These are phyloP conservation scores for Sporisorium scitamineum DNA, from an alignment of 1,284 basidiomycete genomes.

Conservation along the genomic window DNA sequence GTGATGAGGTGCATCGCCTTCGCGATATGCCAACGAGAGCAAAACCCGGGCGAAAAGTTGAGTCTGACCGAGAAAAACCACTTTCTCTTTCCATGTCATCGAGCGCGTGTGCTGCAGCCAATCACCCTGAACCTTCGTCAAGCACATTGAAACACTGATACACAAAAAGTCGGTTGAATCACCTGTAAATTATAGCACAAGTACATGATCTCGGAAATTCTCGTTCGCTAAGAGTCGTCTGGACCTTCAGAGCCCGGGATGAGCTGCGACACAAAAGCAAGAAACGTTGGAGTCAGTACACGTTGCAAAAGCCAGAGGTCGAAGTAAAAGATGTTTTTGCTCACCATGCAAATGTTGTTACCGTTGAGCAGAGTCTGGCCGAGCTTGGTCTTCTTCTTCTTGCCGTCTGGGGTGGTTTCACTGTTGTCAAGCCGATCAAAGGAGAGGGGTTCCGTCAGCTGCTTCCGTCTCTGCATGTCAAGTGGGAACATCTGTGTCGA, in stretches of 20 bases:
- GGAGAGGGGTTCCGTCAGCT: no score
- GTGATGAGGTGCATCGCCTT: neutral
- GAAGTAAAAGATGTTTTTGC: slow-evolving; percentile 1
- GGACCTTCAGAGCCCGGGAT: slow-evolving; percentile 56
- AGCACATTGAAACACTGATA: neutral
- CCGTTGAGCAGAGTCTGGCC: slow-evolving; percentile 94
- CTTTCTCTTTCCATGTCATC: neutral
- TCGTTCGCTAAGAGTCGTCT: slow-evolving; percentile 18
- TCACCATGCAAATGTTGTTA: slow-evolving; percentile 97
- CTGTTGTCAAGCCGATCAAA: slow-evolving; percentile 71
- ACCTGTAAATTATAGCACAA: slow-evolving; percentile 13
- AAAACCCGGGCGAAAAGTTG: neutral
- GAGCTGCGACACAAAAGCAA: slow-evolving; percentile 21
- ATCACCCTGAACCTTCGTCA: neutral
- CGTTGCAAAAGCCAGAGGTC: neutral
- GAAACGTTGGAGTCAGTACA: neutral
- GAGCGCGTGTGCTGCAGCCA: neutral
- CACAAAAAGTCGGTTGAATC: neutral
- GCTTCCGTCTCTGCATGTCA: no score
- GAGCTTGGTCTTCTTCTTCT: slow-evolving; percentile 83
- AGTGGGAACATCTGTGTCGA: neutral
- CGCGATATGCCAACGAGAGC: neutral
- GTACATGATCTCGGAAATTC: slow-evolving; percentile 22
- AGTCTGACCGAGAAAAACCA: neutral
- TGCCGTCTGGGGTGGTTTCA: slow-evolving; percentile 84